A percentile compares a stretch with the other conserved stretches of the same genome.
Evolutionary conservation across 192 early-diverging fungal species (phyloP).

Genomic region (Spizellomyces sp.): DNA sequence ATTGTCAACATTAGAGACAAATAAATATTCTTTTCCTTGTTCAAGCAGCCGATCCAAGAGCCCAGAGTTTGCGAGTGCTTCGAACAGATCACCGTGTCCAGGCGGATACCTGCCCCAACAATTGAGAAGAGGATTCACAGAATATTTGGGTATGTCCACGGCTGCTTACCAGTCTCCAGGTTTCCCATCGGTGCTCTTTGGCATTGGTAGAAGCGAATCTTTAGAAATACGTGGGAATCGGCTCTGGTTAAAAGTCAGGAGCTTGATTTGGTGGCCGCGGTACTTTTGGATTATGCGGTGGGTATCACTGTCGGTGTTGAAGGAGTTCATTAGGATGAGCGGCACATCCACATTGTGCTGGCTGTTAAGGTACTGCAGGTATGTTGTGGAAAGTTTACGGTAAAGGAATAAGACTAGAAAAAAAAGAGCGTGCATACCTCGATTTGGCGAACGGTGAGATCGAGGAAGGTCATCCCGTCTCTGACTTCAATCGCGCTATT

Average conservation of each 20-base stretch:
- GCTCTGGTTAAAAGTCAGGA: slow-evolving; percentile 98
- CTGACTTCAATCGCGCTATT: slow-evolving; percentile 92
- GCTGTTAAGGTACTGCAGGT: slow-evolving; percentile 80
- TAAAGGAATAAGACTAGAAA: neutral
- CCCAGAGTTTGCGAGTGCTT: slow-evolving; percentile 89
- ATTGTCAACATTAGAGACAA: slow-evolving; percentile 99
- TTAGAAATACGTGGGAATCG: slow-evolving; percentile 91
- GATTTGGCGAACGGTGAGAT: slow-evolving; percentile 97
- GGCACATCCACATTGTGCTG: slow-evolving; percentile 88
- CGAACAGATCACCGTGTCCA: slow-evolving; percentile 98
- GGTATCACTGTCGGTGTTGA: slow-evolving; percentile 99
- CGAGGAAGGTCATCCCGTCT: slow-evolving; percentile 97
- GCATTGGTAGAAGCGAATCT: slow-evolving; percentile 86
- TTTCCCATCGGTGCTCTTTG: slow-evolving; percentile 66
- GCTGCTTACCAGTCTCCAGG: slow-evolving; percentile 64
- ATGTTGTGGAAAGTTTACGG: neutral
- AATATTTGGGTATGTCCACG: neutral
- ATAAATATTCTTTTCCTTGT: slow-evolving; percentile 97
- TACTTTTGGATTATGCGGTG: slow-evolving; percentile 98
- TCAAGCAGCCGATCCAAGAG: slow-evolving; percentile 86
- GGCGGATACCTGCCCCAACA: slow-evolving; percentile 81
- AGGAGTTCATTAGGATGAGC: slow-evolving; percentile 99
- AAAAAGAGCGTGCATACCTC: slow-evolving; percentile 60
- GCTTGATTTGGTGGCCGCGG: slow-evolving; percentile 83
- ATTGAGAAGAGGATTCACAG: neutral